phyloP scores from a whole-genome alignment of 306 rosid species.

The Echinosophora koreensis region DNA sequence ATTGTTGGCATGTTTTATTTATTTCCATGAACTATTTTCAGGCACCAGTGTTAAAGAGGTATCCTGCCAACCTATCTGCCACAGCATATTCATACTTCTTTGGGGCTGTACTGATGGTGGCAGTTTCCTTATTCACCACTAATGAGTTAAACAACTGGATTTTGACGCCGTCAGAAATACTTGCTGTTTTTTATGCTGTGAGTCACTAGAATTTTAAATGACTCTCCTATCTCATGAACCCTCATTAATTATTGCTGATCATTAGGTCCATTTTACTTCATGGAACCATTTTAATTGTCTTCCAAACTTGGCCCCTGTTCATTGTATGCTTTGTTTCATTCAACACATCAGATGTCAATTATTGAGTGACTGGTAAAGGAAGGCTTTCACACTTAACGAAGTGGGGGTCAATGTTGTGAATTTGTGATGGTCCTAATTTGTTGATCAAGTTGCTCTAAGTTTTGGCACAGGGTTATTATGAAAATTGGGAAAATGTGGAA shows the following conservation, averaged over 20 bases:
- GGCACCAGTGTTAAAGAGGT: constrained; percentile 84
- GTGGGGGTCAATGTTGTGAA: constrained; percentile 5
- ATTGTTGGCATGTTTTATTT: constrained; percentile 35
- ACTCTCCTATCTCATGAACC: constrained; percentile 17
- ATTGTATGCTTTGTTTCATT: constrained; percentile 33
- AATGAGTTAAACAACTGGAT: constrained; percentile 74
- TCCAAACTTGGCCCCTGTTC: constrained; percentile 20
- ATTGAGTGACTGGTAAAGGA: constrained; percentile 1
- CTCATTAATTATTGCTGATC: constrained; percentile 22
- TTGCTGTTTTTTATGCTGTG: constrained; percentile 91
- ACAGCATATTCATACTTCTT: constrained; percentile 85
- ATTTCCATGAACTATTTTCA: constrained; percentile 54
- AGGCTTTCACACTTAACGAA: background rate
- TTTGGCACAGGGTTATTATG: background rate
- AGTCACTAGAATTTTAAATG: constrained; percentile 50
- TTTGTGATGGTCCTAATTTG: constrained; percentile 21
- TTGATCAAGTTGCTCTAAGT: constrained; percentile 32
- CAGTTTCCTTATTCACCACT: constrained; percentile 66
- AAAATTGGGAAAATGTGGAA: background rate
- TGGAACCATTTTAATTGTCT: constrained; percentile 16
- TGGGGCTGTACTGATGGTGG: constrained; percentile 77
- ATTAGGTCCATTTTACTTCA: constrained; percentile 7
- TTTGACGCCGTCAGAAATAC: constrained; percentile 71
- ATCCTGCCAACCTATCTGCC: constrained; percentile 83
- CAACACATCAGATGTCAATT: constrained; percentile 32